Percentiles rank a stretch among this genome's conserved stretches.
These are phyloP conservation scores for Lophium mytilinum DNA, from an alignment of 495 filamentous ascomycete species.

Conservation along the genomic window DNA sequence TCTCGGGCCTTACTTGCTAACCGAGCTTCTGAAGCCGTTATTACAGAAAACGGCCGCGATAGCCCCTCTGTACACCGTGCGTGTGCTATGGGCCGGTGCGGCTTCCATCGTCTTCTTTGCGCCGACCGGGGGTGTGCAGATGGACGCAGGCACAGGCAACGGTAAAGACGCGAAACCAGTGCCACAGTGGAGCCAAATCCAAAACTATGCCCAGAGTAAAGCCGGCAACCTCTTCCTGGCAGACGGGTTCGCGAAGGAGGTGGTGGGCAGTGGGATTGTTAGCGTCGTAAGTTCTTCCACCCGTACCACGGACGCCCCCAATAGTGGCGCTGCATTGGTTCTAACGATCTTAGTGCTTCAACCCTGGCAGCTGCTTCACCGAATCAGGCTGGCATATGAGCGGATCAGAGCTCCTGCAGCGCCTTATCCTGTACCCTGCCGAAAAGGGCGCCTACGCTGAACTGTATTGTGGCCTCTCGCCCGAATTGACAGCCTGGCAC, in stretches of 20 bases:
- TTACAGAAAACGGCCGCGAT: background rate
- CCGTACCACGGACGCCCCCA: no score
- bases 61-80: background rate
- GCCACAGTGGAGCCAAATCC: constrained; percentile 8
- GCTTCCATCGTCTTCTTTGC: background rate
- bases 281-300: background rate
- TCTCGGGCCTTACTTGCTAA: background rate
- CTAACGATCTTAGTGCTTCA: no score
- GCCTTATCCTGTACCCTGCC: background rate
- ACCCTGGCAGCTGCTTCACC: background rate
- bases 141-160: constrained; percentile 36
- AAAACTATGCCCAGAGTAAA: background rate
- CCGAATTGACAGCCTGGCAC: background rate
- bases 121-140: constrained; percentile 37
- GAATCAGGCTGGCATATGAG: background rate
- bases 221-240: background rate
- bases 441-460: background rate
- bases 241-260: background rate
- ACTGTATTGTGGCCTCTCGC: background rate
- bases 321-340: no score
- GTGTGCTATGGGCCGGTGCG: background rate
- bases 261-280: background rate
- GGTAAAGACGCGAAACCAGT: constrained; percentile 13
- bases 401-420: background rate
- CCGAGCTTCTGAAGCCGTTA: background rate